phyloP scores from a whole-genome alignment of 441 rosid genomes.

The Bocquillonia castaneifolia region DNA sequence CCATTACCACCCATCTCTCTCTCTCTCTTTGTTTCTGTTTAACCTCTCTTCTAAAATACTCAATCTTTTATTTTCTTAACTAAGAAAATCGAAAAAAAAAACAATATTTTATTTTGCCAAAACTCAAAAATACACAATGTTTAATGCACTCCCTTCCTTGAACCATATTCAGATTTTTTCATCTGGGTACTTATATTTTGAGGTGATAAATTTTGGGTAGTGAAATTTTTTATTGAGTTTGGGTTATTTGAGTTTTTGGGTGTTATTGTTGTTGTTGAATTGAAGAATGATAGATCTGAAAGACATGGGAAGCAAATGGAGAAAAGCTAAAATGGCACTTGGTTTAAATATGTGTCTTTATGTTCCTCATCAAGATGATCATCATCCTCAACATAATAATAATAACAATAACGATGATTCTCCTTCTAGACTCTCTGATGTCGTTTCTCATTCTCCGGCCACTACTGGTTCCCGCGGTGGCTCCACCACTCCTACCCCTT shows the following conservation, averaged over 20 bases:
- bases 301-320: slow-evolving; percentile 57
- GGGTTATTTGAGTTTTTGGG: background rate
- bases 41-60: background rate
- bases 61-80: background rate
- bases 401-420: too few species aligned
- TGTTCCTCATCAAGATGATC: slow-evolving; percentile 57
- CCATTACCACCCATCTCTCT: background rate
- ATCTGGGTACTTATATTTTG: background rate
- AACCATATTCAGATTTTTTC: background rate
- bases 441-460: slow-evolving; percentile 36
- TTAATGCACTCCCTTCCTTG: background rate
- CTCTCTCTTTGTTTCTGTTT: background rate
- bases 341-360: slow-evolving; percentile 66
- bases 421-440: slow-evolving; percentile 42
- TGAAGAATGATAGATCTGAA: slow-evolving; percentile 18
- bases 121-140: background rate
- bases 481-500: slow-evolving; percentile 46
- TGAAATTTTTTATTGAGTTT: background rate
- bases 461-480: slow-evolving; percentile 14
- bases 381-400: slow-evolving; percentile 2
- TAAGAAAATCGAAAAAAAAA: background rate
- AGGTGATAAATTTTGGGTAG: background rate
- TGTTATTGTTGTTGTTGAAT: background rate
- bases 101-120: background rate
- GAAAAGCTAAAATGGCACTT: slow-evolving; percentile 68